Percentiles rank a stretch among this genome's conserved stretches.
Evolutionary conservation across 2,329 filamentous ascomycete genomes (phyloP).

Genomic region (Rhinocladiella mackenziei): DNA sequence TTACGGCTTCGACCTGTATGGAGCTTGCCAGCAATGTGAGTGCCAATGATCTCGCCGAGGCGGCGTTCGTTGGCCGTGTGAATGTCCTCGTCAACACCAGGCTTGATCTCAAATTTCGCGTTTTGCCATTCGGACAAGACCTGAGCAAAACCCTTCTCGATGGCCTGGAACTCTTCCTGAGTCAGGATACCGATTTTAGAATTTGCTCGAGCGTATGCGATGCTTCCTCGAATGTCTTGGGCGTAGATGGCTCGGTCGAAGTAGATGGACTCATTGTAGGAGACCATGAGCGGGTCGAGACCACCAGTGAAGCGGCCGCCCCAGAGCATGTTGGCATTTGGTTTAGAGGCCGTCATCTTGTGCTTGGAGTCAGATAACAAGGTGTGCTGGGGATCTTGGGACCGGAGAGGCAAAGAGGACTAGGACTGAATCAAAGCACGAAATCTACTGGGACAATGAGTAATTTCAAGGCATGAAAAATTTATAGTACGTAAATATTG

Average conservation of each 20-base stretch:
- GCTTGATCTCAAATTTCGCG: constrained; percentile 29
- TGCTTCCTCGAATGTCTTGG: constrained; percentile 74
- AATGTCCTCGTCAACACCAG: constrained; percentile 49
- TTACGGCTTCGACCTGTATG: constrained; percentile 86
- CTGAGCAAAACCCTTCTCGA: constrained; percentile 65
- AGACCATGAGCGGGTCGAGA: constrained; percentile 76
- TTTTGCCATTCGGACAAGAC: constrained; percentile 46
- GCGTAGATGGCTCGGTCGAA: constrained; percentile 75
- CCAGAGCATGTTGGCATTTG: constrained; percentile 27
- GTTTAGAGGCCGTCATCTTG: no score
- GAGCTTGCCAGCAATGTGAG: constrained; percentile 75
- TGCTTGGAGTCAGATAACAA: no score
- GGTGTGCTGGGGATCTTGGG: no score
- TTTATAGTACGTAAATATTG: no score
- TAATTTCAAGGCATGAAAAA: no score
- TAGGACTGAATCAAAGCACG: no score
- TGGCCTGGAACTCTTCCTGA: constrained; percentile 65
- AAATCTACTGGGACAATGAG: no score
- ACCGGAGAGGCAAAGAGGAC: no score
- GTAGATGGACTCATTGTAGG: constrained; percentile 77
- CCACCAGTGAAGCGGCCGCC: constrained; percentile 24
- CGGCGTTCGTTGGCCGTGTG: constrained; percentile 70
- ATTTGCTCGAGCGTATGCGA: constrained; percentile 80
- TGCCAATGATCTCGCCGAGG: constrained; percentile 79
- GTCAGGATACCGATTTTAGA: constrained; percentile 69